These are phyloP conservation scores for Pichia cephalocereana DNA, from an alignment of 805 yeast genomes.

Conservation along the genomic window DNA sequence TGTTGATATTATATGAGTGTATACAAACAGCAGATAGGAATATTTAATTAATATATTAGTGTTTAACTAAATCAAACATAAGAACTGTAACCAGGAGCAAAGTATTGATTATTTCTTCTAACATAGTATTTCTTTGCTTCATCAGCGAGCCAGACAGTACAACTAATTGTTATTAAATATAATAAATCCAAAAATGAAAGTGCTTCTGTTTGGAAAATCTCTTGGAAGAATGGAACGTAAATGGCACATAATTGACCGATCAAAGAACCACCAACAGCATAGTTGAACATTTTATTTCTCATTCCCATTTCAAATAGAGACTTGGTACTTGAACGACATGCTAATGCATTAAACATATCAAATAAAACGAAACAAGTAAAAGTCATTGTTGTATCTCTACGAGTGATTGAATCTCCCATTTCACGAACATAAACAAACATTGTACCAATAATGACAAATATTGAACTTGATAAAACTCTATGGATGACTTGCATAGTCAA, in stretches of 20 bases:
- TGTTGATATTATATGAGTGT: too few species aligned
- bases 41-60: background rate
- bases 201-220: slow-evolving; percentile 92
- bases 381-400: slow-evolving; percentile 98
- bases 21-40: background rate
- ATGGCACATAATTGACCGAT: slow-evolving; percentile 90
- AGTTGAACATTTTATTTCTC: slow-evolving; percentile 81
- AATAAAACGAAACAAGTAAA: slow-evolving; percentile 93
- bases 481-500: slow-evolving; percentile 59
- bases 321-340: slow-evolving; percentile 84
- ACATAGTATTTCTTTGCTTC: slow-evolving; percentile 59
- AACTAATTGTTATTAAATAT: slow-evolving; percentile 53
- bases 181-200: slow-evolving; percentile 60
- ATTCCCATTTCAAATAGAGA: slow-evolving; percentile 78
- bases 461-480: slow-evolving; percentile 70
- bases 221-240: slow-evolving; percentile 87
- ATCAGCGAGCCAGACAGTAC: slow-evolving; percentile 79
- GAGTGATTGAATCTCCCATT: slow-evolving; percentile 79
- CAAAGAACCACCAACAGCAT: slow-evolving; percentile 82
- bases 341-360: slow-evolving; percentile 94
- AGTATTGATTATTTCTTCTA: slow-evolving; percentile 10
- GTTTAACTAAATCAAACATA: slow-evolving; percentile 17
- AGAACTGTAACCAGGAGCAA: slow-evolving; percentile 19
- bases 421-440: slow-evolving; percentile 78
- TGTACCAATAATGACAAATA: slow-evolving; percentile 75